Evolutionary conservation across 148 eudicot genomes (phyloP), one percentile per base, ranked within the genome.

Genomic region (Rhododendron griersonianum): DNA sequence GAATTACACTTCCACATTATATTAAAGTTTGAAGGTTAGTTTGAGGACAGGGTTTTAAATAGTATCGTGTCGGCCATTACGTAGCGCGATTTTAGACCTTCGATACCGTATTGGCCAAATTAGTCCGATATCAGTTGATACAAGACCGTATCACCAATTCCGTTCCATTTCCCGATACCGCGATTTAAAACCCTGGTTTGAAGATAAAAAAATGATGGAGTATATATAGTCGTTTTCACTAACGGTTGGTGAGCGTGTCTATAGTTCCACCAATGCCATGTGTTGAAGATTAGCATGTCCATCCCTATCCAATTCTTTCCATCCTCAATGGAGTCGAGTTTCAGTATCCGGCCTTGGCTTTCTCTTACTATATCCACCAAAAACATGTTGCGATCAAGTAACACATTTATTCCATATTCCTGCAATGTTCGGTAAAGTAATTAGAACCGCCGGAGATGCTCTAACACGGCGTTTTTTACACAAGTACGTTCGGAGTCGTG

Each of bases 231-330:
- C 4, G 1, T 78, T 78, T 78, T 41, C 15, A 78, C 81, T 44
- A 9, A 78, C 81, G 55, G 81, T 45, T 78, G 87, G 0, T 78
- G 78, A 28, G 65, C 21, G 13, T 85, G 15, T 85, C 33, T 85
- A 28, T 74, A 81, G 30, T 79, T 85, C 96, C 96, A 94, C 96
- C 96, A 94, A 86, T 94, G 95, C 95, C 95, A 94, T 18, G 92
- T 89, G 83, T 93, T 91, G 86, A 95, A 93, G 79, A 95, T 84
- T 47, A 95, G 87, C 50, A 91, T 82, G 69, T 95, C 95, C 85
- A 90, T 89, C 9, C 89, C 93, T 85, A 28, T 73, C 98, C 98
- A 95, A n/a, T 87, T 87, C 23, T 90, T 85, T 45, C 93, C 93
- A 65, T 67, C 87, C n/a, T 89, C 78, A 1, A 91, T 87, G 5